These are phyloP conservation scores for Clitoria ternatea DNA, from an alignment of 306 rosid genomes.

Conservation along the genomic window DNA sequence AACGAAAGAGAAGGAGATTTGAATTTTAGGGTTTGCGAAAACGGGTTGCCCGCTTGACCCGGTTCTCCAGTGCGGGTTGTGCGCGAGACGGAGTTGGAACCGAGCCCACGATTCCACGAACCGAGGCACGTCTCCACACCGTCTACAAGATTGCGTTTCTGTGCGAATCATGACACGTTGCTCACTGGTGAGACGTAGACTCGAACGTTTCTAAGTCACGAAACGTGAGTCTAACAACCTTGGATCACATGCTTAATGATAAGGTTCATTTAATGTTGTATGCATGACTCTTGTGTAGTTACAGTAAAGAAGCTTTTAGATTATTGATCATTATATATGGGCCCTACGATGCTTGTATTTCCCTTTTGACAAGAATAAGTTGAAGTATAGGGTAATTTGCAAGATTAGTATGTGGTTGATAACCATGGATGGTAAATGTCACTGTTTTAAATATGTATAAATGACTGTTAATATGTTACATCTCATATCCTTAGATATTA, in stretches of 20 bases:
- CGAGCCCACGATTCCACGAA: too few relatives aligned
- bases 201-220: too few relatives aligned
- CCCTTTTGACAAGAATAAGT: neutral
- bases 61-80: too few relatives aligned
- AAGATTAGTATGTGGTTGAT: neutral
- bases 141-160: too few relatives aligned
- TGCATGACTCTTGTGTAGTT: neutral
- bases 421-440: neutral
- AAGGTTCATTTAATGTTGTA: conserved; percentile 51
- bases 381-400: neutral
- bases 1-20: too few relatives aligned
- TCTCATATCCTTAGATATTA: neutral
- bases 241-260: conserved; percentile 85
- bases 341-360: neutral
- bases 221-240: too few relatives aligned
- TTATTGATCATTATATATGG: neutral
- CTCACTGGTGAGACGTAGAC: too few relatives aligned
- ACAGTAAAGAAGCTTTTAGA: neutral
- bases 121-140: too few relatives aligned
- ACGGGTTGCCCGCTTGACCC: too few relatives aligned
- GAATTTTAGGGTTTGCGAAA: too few relatives aligned
- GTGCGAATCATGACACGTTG: too few relatives aligned
- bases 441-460: neutral
- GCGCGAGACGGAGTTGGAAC: too few relatives aligned
- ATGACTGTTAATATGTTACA: neutral